Evolutionary conservation across 2,329 filamentous ascomycete species (phyloP).

Genomic region (Magnaporthiopsis rhizophila): DNA sequence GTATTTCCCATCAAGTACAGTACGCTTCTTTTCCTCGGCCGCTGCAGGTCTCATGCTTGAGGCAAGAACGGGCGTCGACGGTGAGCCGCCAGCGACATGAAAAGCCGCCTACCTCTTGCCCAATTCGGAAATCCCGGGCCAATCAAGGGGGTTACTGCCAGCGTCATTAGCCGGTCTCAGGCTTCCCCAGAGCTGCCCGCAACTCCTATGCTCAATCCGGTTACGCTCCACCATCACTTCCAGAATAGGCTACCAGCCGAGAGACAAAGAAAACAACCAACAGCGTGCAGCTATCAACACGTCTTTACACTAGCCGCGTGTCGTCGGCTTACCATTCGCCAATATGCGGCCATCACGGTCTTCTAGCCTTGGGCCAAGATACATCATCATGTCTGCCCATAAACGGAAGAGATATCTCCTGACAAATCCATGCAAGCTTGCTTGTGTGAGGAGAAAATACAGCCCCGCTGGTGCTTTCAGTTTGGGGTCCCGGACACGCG

Average conservation of each 20-base stretch:
- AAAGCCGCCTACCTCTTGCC: neutral
- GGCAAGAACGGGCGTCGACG: too few species aligned
- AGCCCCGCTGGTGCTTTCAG: neutral
- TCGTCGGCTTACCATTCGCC: neutral
- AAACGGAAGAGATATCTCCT: neutral
- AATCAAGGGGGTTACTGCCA: neutral
- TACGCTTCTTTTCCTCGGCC: neutral
- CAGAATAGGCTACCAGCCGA: neutral
- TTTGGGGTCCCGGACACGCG: neutral
- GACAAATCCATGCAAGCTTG: neutral
- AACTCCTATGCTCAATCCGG: too few species aligned
- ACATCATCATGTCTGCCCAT: neutral
- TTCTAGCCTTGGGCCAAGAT: neutral
- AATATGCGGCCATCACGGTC: neutral
- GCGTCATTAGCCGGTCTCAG: too few species aligned
- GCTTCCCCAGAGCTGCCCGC: too few species aligned
- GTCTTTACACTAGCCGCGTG: neutral
- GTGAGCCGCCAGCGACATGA: neutral
- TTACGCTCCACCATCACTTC: too few species aligned
- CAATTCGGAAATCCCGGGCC: slow-evolving; percentile 1
- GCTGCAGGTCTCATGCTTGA: too few species aligned
- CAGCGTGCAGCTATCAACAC: neutral
- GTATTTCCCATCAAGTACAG: too few species aligned
- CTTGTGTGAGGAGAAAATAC: neutral
- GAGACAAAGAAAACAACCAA: neutral